Conservation (phyloP, 352 stramenopile species). For the Phytophthora agathidicida region DNA sequence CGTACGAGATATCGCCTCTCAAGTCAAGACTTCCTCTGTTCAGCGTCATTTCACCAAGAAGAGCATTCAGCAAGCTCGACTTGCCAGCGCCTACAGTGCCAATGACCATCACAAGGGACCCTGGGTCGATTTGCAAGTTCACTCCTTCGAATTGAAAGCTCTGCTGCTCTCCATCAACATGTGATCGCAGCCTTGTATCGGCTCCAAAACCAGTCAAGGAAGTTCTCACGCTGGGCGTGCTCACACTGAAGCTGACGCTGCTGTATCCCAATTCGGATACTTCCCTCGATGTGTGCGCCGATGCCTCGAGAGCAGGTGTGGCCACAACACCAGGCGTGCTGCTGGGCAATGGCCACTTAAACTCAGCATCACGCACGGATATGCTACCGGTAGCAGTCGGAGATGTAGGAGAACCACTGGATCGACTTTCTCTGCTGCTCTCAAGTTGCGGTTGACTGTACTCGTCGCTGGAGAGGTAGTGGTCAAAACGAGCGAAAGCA, state of each 20-base stretch:
- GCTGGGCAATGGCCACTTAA: slow-evolving; percentile 22
- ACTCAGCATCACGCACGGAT: slow-evolving; percentile 9
- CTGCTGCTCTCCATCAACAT: neutral
- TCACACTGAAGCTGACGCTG: slow-evolving; percentile 6
- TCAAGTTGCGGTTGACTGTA: slow-evolving; percentile 4
- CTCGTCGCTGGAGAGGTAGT: slow-evolving; percentile 32
- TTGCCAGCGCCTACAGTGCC: slow-evolving; percentile 48
- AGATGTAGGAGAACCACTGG: no score
- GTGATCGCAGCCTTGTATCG: no score
- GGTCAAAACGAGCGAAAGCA: slow-evolving; percentile 32
- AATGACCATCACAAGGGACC: slow-evolving; percentile 50
- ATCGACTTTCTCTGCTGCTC: no score
- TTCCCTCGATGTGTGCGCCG: slow-evolving; percentile 1
- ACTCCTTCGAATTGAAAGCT: slow-evolving; percentile 33
- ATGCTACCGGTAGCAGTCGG: slow-evolving; percentile 11
- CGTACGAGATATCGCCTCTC: slow-evolving; percentile 64
- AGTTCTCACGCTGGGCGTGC: neutral
- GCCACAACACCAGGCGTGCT: slow-evolving; percentile 69
- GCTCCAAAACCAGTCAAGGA: neutral
- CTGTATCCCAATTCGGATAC: neutral
- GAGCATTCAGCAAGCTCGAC: slow-evolving; percentile 46
- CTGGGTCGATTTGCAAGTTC: slow-evolving; percentile 60
- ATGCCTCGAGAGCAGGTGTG: slow-evolving; percentile 34
- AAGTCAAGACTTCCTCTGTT: slow-evolving; percentile 17
- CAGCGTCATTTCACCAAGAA: slow-evolving; percentile 50